phyloP scores from a whole-genome alignment of 345 rosid species.

The Eucalyptus marginata region DNA sequence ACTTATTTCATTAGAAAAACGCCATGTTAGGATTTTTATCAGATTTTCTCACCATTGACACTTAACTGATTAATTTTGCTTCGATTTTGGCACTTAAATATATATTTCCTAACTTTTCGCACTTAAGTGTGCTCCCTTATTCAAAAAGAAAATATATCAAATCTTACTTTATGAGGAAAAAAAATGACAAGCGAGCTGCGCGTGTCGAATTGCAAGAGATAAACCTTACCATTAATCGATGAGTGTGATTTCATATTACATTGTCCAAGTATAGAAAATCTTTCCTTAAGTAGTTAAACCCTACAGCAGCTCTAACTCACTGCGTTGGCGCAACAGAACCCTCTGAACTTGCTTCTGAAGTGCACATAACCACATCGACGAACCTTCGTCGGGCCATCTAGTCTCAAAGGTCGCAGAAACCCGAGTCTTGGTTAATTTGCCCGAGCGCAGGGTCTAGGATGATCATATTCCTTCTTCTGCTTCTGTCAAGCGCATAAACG shows the following conservation, averaged over 20 bases:
- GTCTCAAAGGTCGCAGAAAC: rapidly evolving
- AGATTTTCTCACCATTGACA: too few species aligned
- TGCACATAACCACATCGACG: not conserved
- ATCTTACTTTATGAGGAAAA: not conserved
- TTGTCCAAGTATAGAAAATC: not conserved
- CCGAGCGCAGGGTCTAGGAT: not conserved
- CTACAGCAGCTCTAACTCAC: not conserved
- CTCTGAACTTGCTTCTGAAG: not conserved
- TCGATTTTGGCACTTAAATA: too few species aligned
- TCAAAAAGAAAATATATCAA: not conserved
- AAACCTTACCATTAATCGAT: not conserved
- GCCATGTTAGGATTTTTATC: too few species aligned
- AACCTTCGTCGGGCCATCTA: not conserved
- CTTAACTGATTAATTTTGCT: too few species aligned
- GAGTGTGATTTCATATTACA: not conserved
- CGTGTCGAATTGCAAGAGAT: not conserved
- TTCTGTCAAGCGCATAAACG: not conserved
- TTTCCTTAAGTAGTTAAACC: not conserved
- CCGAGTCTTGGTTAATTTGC: not conserved
- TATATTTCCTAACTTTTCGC: too few species aligned
- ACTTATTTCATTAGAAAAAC: too few species aligned
- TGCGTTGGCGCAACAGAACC: not conserved
- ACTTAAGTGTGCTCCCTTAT: rapidly evolving
- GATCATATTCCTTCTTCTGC: not conserved
- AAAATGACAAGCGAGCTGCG: not conserved